Base-by-base conservation (phyloP, 225 moss, liverwort and hornwort genomes). In the Takakia lepidozioides region DNA sequence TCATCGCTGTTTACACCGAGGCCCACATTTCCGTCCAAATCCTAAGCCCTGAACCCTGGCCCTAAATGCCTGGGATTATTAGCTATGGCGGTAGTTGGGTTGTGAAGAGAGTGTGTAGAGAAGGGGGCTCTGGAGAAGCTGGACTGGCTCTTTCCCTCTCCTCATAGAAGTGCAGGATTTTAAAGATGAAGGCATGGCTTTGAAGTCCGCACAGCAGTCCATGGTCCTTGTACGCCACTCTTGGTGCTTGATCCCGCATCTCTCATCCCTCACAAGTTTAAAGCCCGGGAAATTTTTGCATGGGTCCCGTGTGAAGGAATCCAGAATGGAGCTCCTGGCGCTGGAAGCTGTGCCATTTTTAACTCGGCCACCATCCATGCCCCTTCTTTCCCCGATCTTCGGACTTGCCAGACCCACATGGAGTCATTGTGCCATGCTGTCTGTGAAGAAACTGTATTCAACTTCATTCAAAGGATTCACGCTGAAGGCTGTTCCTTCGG, bases 351-450 rank as follows among this genome's bases (percentile, higher is more conserved):
- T 16, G n/a, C 20, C 41, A 17, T 20, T 41, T 19, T 17, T 61
- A 11, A 48, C 38, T 42, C 22, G 61, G 18, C 29, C 41, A 20
- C 71, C 56, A 3, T 66, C 27, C 56, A 38, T 36, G 3, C 7
- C 3, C 5, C 52, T 52, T 5, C 22, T 57, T 5, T 28, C 43
- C 16, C 35, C 43, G 3, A 3, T 18, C 17, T 20, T 14, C 8
- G 18, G 8, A 14, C 2, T 5, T 41, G 5, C 7, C 2, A 41
- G n/a, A 41, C 8, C 10, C 27, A 7, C 18, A 6, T 10, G 40
- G 40, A 25, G 6, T 25, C 14, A 25, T 5, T 41, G 4, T 10
- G 18, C 27, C 29, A 26, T 25, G n/a, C 2, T 10, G 16, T 16
- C 25, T 42, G 4, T 8, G 27, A 0, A 52, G 46, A 5, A 17